These are phyloP conservation scores for Fusarium sp. DNA, from an alignment of 2,329 filamentous ascomycete genomes.

Conservation along the genomic window DNA sequence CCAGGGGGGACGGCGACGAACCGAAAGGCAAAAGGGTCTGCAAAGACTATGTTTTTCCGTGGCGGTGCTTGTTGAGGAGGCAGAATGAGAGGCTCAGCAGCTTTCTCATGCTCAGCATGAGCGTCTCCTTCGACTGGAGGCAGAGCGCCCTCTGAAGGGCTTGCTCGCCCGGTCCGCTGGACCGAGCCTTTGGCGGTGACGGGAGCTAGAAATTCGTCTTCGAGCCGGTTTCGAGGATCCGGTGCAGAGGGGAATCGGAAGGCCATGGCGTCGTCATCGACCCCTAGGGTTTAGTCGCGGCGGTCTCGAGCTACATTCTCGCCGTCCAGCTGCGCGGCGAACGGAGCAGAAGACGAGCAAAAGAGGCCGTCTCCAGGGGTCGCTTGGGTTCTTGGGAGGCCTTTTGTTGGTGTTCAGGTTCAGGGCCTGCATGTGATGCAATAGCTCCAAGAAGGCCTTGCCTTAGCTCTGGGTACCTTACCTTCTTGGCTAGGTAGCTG, in stretches of 20 bases:
- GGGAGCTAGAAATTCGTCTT: conserved; percentile 42
- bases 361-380: conserved; percentile 26
- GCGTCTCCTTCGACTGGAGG: conserved; percentile 33
- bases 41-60: conserved; percentile 65
- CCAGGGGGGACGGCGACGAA: conserved; percentile 45
- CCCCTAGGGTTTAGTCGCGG: conserved; percentile 38
- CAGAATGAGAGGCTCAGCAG: conserved; percentile 18
- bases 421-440: conserved; percentile 47
- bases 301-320: conserved; percentile 43
- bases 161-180: conserved; percentile 40
- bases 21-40: conserved; percentile 70
- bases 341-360: conserved; percentile 18
- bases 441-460: conserved; percentile 38
- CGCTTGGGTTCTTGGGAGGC: conserved; percentile 22
- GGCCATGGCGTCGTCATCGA: conserved; percentile 53
- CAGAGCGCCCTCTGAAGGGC: conserved; percentile 35
- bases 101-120: conserved; percentile 30
- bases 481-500: conserved; percentile 38
- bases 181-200: conserved; percentile 33
- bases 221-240: conserved; percentile 44
- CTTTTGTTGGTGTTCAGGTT: conserved; percentile 29
- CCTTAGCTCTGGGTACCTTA: conserved; percentile 34
- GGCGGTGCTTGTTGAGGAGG: conserved; percentile 27
- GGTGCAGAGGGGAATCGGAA: conserved; percentile 47
- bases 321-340: conserved; percentile 23